Evolutionary conservation across 2,329 filamentous ascomycete species (phyloP).

Genomic region (Penicillium polonicum): DNA sequence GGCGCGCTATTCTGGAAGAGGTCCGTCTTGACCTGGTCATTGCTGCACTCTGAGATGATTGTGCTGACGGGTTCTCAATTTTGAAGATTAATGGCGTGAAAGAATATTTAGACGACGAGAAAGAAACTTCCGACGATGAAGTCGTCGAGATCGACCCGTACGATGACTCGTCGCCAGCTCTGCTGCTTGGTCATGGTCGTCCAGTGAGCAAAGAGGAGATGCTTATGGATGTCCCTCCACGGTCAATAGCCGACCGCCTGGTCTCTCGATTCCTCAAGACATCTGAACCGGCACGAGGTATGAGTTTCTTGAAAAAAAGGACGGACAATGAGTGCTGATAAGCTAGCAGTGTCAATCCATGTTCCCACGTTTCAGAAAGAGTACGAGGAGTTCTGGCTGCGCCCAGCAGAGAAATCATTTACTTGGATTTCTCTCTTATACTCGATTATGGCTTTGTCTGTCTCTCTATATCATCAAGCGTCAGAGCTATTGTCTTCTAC

Average conservation of each 20-base stretch:
- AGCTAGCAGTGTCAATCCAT: constrained; percentile 28
- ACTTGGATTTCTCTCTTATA: constrained; percentile 36
- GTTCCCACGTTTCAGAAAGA: constrained; percentile 35
- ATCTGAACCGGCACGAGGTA: constrained; percentile 34
- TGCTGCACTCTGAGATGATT: not conserved
- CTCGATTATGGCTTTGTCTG: constrained; percentile 28
- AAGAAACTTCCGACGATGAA: constrained; percentile 27
- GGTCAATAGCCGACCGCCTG: constrained; percentile 33
- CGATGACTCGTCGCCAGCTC: constrained; percentile 24
- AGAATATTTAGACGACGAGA: constrained; percentile 29
- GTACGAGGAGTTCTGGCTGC: constrained; percentile 35
- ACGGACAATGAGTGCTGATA: not conserved
- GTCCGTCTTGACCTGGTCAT: constrained; percentile 20
- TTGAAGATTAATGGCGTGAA: constrained; percentile 36
- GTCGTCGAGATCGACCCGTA: constrained; percentile 19
- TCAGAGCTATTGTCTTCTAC: constrained; percentile 25
- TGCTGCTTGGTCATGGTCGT: constrained; percentile 31
- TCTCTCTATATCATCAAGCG: constrained; percentile 27
- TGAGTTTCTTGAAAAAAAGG: not conserved
- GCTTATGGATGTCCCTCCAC: constrained; percentile 32
- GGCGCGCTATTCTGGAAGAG: constrained; percentile 39
- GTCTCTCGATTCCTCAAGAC: constrained; percentile 37
- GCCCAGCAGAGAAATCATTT: constrained; percentile 28
- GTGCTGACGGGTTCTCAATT: constrained; percentile 6
- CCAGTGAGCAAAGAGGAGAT: constrained; percentile 33